Evolutionary conservation across 1,284 basidiomycete species (phyloP).

Genomic region (Crepidotus sp.): DNA sequence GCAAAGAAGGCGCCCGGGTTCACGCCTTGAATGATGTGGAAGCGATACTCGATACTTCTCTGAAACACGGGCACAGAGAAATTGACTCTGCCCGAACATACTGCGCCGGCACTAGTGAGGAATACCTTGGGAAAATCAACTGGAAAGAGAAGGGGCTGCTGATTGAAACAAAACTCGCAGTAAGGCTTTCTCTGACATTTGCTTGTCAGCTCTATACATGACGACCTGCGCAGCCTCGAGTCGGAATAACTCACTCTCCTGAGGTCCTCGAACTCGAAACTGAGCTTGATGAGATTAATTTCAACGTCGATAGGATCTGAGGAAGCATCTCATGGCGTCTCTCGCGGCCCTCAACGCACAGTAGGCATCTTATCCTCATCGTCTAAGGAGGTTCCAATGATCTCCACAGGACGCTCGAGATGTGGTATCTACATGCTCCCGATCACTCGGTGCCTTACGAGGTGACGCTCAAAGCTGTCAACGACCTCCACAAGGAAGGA

Average conservation of each 20-base stretch:
- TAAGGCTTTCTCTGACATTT: background rate
- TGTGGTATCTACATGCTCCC: slow-evolving; percentile 40
- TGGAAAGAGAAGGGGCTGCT: slow-evolving; percentile 11
- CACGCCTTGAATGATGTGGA: slow-evolving; percentile 26
- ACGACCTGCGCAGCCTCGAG: too few species aligned
- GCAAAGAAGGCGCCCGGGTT: slow-evolving; percentile 35
- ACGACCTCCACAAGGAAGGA: slow-evolving; percentile 34
- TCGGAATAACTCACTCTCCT: slow-evolving; percentile 18
- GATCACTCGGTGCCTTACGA: slow-evolving; percentile 38
- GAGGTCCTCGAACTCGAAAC: too few species aligned
- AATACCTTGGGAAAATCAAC: slow-evolving; percentile 18
- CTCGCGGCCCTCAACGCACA: slow-evolving; percentile 30
- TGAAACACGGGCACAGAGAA: slow-evolving; percentile 35
- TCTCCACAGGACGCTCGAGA: slow-evolving; percentile 22
- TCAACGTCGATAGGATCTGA: too few species aligned
- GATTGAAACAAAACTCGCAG: slow-evolving; percentile 9
- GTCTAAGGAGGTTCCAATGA: too few species aligned
- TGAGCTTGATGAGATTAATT: too few species aligned
- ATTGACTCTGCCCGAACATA: slow-evolving; percentile 25
- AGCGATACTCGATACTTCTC: slow-evolving; percentile 39
- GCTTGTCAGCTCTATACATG: too few species aligned
- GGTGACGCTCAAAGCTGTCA: slow-evolving; percentile 34
- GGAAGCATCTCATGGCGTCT: slow-evolving; percentile 30
- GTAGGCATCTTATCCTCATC: too few species aligned
- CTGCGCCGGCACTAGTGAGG: slow-evolving; percentile 42